Evolutionary conservation across 2,329 filamentous ascomycete species (phyloP), one percentile per base, ranked within the genome.

Genomic region (Zymoseptoria passerinii): DNA sequence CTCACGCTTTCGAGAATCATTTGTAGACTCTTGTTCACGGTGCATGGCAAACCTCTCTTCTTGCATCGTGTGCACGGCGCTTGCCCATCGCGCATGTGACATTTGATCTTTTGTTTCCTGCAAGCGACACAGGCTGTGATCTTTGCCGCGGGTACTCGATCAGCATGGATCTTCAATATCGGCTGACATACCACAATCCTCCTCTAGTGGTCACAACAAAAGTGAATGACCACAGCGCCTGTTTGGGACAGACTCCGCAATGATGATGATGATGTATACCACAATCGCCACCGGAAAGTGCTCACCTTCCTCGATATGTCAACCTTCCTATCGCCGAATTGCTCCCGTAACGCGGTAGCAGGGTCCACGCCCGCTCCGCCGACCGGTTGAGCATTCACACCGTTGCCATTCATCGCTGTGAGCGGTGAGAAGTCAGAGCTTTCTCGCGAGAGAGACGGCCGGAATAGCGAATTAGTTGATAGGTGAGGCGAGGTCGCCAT

Each of bases 81-180:
- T 48, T 73, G 67, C 5, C 68, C 67, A 55, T 72, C 69, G 52
- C 63, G 61, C 73, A 76, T 76, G 56, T 75, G 69, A 57, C 75
- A 77, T 71, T 76, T 76, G 52, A 76, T 71, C 70, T 75, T 74
- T 63, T 73, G 72, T 60, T 74, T 75, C 4, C 73, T 68, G 62
- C 74, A 75, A 23, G 73, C 72, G 7, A 75, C 72, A 58, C 74
- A 76, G 2, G 74, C 74, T 7, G 68, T 70, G 51, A 70, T 69
- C 55, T 70, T 72, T 18, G 35, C 35, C 35, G 16, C 35, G 35
- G 35, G 35, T 44, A n/a, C 5, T 44, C 35, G 35, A 13, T 44
- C n/a, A 44, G 35, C n/a, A 16, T 7, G 13, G n/a, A 6, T 13
- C 35, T 44, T 13, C 13, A 6, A 13, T 44, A 7, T 44, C 65